Evolutionary conservation across 163 green algal species (phyloP), one percentile per base, ranked within the genome.

Genomic region (Trebouxia gelatinosa): DNA sequence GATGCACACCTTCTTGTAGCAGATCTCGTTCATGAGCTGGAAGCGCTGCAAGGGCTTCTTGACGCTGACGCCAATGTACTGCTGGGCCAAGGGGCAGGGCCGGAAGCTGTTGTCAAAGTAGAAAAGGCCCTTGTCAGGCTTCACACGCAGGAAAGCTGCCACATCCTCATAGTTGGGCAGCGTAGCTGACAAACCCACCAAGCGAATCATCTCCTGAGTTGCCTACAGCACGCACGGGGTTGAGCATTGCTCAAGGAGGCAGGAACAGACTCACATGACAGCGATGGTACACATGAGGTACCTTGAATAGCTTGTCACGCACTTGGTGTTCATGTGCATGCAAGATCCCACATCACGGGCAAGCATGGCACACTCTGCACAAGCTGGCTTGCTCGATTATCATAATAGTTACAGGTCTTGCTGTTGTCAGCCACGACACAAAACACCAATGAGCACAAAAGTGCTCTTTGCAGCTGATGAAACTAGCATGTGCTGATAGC

Each of bases 21-120:
- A 97, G 83, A 99, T 96, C 80, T 99, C 94, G 76, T 98, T 97
- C 94, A 97, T 97, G 39, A 98, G 85, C 87, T 98, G 91, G 85
- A 98, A 98, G 76, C 95, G 90, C 92, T 99, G 96, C 86, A 99
- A 88, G 37, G 96, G 93, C 89, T 99, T 99, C 82, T 96, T 96
- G 37, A 98, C 85, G 4, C 87, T 97, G 61, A 99, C 87, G 57
- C 96, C 96, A 6, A 99, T 93, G 84, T 97, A 98, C 81, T 98
- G 92, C 91, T 98, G 93, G 23, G 93, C 93, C 78, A 99, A 90
- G 28, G 96, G 96, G 89, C 92, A 98, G 16, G 96, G 96, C 37
- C 75, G 37, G 89, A 93, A 97, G 59, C 78, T 92, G 87, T 96
- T 97, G 92, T 99, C 95, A 80, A 99, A 99, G 87, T 94, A 90